Evolutionary conservation across 805 yeast genomes (phyloP), one percentile per base, ranked within the genome.

Genomic region (Dipodascus geniculatus): DNA sequence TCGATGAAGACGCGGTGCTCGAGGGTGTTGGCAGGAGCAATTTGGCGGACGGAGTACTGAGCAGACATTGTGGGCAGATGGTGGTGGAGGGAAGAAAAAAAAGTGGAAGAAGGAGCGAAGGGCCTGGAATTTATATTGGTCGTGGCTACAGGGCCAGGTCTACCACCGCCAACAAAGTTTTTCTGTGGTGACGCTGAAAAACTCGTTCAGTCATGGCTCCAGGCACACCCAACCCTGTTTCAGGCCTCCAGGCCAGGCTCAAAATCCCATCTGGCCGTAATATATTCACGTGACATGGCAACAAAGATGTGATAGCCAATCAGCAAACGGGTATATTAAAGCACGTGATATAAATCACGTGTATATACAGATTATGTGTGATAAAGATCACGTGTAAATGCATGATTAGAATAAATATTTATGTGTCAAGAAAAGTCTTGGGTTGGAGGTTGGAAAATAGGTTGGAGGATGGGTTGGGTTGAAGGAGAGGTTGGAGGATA

Each of bases 21-120:
- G 65, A 88, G 79, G 59, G 98, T 85, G 87, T 90, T 82, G 69
- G 93, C 88, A 62, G 97, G 95, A 67, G 96, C 99, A 66, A 90
- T 75, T 75, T 85, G 90, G 78, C 96, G 95, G 60, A 93, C 78
- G 57, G 91, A 73, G 82, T 85, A 91, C 60, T 80, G 49, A 48
- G 62, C 44, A 38, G 44, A 38, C 44, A 38, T 38, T 38, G 4
- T 38, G 11, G 44, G 19, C 44, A n/a, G 19, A 4, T 38, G 44
- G 44, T 6, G 44, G 14, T n/a, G 44, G 44, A 16, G 19, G 44
- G 19, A 38, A 16, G 20, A 38, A 38, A n/a, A 17, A n/a, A n/a
- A n/a, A 38, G 20, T 3, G 19, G 14, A 38, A 38, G 19, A n/a
- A 38, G 44, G 44, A 17, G 19, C 4, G 6, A 16, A 38, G 11